Evolutionary conservation across 2,329 filamentous ascomycete genomes (phyloP).

Genomic region (Arthrobotrys musiformis): DNA sequence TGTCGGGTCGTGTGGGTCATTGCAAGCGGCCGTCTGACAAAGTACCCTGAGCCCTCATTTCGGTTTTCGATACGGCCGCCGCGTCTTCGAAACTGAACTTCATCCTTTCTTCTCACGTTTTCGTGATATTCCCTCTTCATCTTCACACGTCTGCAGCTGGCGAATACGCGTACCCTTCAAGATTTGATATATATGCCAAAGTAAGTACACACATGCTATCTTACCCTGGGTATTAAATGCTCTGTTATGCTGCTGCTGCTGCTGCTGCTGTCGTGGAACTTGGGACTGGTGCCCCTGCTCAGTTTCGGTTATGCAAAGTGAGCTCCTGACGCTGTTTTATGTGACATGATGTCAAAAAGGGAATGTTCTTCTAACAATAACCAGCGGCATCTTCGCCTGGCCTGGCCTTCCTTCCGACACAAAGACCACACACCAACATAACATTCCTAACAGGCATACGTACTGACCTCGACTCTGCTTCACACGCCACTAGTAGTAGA

Average conservation of each 20-base stretch:
- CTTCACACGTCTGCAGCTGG: background rate
- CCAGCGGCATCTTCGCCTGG: background rate
- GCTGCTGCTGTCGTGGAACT: background rate
- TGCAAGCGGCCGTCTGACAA: slow-evolving; percentile 31
- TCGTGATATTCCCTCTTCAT: background rate
- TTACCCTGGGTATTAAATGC: too few relatives aligned
- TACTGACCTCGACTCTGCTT: background rate
- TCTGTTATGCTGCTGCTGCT: too few relatives aligned
- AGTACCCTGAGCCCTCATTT: background rate
- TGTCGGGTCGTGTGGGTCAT: slow-evolving; percentile 4
- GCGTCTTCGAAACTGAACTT: background rate
- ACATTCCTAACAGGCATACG: too few relatives aligned
- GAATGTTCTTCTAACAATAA: background rate
- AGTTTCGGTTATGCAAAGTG: slow-evolving; percentile 1
- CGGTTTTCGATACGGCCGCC: background rate
- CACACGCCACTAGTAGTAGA: background rate
- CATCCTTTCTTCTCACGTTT: background rate
- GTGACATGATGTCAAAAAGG: slow-evolving; percentile 45
- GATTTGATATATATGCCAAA: background rate
- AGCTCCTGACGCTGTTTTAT: slow-evolving; percentile 28
- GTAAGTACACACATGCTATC: background rate
- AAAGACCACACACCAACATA: background rate
- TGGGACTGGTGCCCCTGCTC: slow-evolving; percentile 1
- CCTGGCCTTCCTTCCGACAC: too few relatives aligned
- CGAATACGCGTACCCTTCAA: background rate